Conservation (phyloP, 768 basidiomycete genomes). For the Lactarius akahatsu region DNA sequence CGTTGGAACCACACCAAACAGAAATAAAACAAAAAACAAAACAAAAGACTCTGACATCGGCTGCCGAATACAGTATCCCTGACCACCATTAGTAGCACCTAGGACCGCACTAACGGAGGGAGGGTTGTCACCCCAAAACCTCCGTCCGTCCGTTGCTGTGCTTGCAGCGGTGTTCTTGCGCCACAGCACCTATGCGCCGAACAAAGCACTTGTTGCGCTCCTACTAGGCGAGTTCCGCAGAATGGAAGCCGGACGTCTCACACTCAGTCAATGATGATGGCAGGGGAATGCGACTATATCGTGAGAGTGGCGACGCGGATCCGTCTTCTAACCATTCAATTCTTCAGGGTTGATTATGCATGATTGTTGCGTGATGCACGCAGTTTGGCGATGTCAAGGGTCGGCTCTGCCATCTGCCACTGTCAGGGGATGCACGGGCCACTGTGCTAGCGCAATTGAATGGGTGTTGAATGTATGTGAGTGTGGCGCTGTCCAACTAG, state of each 20-base stretch:
- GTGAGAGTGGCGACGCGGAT: background rate
- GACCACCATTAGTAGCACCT: background rate
- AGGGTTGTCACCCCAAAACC: background rate
- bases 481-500: background rate
- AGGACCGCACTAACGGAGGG: background rate
- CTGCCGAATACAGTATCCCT: background rate
- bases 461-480: background rate
- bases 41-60: background rate
- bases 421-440: background rate
- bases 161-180: background rate
- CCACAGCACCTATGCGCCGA: background rate
- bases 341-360: background rate
- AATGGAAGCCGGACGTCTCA: background rate
- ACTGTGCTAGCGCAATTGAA: background rate
- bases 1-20: background rate
- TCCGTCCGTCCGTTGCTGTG: background rate
- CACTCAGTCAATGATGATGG: background rate
- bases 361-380: background rate
- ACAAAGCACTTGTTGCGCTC: background rate
- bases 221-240: background rate
- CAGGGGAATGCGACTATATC: background rate
- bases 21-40: background rate
- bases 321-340: background rate
- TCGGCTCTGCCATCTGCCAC: background rate
- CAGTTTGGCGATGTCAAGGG: background rate